Evolutionary conservation across 192 early-diverging fungal species (phyloP).

Genomic region (Dissophora globulifera): DNA sequence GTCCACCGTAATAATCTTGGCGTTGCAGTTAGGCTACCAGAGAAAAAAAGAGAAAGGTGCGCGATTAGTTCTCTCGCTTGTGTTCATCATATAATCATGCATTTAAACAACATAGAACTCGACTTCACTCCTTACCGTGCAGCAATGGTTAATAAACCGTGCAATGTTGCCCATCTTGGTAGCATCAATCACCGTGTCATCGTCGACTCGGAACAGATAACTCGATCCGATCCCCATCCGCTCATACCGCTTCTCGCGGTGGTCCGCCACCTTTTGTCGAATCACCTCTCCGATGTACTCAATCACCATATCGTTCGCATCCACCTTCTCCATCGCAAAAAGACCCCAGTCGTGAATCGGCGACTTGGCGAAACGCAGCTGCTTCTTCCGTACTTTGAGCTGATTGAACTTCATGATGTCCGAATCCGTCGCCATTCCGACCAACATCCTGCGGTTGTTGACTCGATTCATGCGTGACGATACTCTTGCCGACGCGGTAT

Average conservation of each 20-base stretch:
- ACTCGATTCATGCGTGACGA: constrained; percentile 76
- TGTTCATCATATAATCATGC: too few species aligned
- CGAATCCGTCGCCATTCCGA: constrained; percentile 71
- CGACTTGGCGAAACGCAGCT: constrained; percentile 91
- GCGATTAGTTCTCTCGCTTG: not conserved
- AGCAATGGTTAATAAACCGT: constrained; percentile 98
- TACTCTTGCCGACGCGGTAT: constrained; percentile 48
- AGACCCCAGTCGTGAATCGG: constrained; percentile 99
- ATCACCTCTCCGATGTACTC: constrained; percentile 99
- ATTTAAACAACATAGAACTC: not conserved
- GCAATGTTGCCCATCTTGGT: constrained; percentile 98
- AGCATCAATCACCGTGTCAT: constrained; percentile 96
- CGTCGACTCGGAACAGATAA: constrained; percentile 97
- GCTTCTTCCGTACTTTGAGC: constrained; percentile 91
- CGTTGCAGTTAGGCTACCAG: constrained; percentile 95
- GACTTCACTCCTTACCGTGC: constrained; percentile 81
- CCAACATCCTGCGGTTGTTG: constrained; percentile 67
- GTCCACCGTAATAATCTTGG: constrained; percentile 92
- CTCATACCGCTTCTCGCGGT: constrained; percentile 94
- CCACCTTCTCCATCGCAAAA: constrained; percentile 95
- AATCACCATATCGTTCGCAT: constrained; percentile 94
- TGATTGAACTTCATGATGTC: constrained; percentile 91
- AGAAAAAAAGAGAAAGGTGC: not conserved
- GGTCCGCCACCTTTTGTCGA: constrained; percentile 93
- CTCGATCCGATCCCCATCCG: constrained; percentile 91